phyloP scores from a whole-genome alignment of 2,329 filamentous ascomycete genomes.

The Diaporthe nobilis region DNA sequence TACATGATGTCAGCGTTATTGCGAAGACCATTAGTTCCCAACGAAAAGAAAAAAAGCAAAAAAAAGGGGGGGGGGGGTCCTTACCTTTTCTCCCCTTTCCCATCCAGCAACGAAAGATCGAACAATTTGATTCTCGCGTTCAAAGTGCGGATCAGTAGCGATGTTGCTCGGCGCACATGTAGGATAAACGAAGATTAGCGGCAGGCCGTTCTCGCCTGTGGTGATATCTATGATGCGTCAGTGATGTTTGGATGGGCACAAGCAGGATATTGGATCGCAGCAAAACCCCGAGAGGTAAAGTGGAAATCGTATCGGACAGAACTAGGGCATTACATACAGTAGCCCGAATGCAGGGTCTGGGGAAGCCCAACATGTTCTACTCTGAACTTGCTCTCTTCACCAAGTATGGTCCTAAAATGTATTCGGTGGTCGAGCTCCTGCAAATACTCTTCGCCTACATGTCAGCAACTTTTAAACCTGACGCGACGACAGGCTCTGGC shows the following conservation, averaged over 20 bases:
- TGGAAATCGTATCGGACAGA: too few species aligned
- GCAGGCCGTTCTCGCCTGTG: background rate
- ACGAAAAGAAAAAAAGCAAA: too few species aligned
- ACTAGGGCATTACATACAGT: background rate
- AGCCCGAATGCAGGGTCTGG: background rate
- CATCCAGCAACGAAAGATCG: background rate
- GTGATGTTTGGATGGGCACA: background rate
- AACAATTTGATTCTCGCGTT: background rate
- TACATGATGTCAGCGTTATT: background rate
- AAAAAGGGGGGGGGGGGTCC: too few species aligned
- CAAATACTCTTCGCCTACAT: background rate
- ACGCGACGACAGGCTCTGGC: too few species aligned
- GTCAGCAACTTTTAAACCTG: background rate
- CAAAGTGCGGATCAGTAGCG: background rate
- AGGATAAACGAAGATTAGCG: background rate
- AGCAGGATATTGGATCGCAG: background rate
- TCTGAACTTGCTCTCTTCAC: too few species aligned
- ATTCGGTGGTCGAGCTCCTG: background rate
- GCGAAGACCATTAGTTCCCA: background rate
- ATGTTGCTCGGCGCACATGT: background rate
- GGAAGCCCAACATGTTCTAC: background rate
- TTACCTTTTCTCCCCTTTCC: conserved; percentile 7
- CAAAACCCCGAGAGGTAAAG: background rate
- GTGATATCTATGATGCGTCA: background rate
- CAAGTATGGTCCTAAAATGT: background rate